A percentile compares a stretch with the other conserved stretches of the same genome.
These are phyloP conservation scores for Lycium ferocissimum DNA, from an alignment of 257 asterid species.

Conservation along the genomic window DNA sequence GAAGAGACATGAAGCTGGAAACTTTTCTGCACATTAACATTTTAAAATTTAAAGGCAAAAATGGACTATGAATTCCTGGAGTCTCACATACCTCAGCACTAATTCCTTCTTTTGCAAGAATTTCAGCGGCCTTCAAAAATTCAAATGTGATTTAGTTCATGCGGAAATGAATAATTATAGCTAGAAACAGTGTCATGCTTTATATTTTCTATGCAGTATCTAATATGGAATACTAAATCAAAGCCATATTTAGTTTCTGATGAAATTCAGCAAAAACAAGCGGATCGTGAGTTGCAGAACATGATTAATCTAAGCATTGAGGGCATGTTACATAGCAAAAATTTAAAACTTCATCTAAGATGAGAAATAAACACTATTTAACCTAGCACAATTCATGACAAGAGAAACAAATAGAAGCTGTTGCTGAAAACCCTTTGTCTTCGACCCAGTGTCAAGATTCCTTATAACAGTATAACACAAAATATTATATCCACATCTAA, in stretches of 20 bases:
- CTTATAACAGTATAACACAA: too few species aligned
- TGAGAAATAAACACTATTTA: too few species aligned
- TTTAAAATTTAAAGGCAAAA: conserved; percentile 14
- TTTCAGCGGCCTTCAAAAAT: conserved; percentile 74
- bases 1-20: not conserved
- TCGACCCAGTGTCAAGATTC: too few species aligned
- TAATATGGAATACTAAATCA: not conserved
- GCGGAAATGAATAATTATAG: not conserved
- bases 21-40: not conserved
- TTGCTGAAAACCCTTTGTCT: too few species aligned
- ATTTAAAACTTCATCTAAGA: conserved; percentile 21
- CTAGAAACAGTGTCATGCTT: not conserved
- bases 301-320: conserved; percentile 19
- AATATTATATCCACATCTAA: too few species aligned
- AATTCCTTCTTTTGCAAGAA: conserved; percentile 77
- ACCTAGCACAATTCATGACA: too few species aligned
- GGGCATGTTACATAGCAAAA: not conserved
- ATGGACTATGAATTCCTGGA: not conserved
- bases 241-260: conserved; percentile 8
- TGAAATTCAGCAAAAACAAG: conserved; percentile 17
- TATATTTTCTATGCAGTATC: not conserved
- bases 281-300: not conserved
- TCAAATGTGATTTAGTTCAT: conserved; percentile 18
- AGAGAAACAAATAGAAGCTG: too few species aligned
- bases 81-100: conserved; percentile 70